These are phyloP conservation scores for Glycyrrhiza uralensis DNA, from an alignment of 306 rosid genomes.

Conservation along the genomic window DNA sequence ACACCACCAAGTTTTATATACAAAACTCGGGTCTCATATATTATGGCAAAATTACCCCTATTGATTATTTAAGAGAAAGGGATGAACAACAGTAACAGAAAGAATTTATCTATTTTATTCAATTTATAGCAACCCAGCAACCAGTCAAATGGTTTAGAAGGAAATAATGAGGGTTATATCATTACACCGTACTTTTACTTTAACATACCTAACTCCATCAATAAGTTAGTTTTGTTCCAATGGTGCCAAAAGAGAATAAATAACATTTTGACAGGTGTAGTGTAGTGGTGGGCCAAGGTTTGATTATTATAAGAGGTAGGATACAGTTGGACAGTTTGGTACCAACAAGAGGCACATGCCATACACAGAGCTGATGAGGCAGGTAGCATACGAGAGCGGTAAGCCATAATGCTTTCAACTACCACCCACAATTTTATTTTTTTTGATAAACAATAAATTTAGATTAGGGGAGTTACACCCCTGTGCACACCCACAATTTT, in stretches of 20 bases:
- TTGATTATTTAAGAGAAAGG: neutral
- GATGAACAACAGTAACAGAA: neutral
- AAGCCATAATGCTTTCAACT: conserved; percentile 48
- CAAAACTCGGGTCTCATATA: neutral
- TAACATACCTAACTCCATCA: conserved; percentile 38
- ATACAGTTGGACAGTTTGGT: conserved; percentile 51
- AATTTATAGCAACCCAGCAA: conserved; percentile 23
- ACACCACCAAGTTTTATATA: neutral
- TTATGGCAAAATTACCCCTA: neutral
- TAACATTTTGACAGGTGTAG: conserved; percentile 34
- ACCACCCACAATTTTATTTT: no score
- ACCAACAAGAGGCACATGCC: conserved; percentile 50
- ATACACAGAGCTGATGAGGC: conserved; percentile 43
- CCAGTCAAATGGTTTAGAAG: conserved; percentile 26
- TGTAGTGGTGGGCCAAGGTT: conserved; percentile 47
- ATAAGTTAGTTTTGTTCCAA: conserved; percentile 33
- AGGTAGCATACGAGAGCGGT: conserved; percentile 36
- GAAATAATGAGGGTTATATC: conserved; percentile 23
- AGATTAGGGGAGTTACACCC: no score
- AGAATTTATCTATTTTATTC: conserved; percentile 2
- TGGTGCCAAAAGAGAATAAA: conserved; percentile 39
- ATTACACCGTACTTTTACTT: neutral
- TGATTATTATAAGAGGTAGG: conserved; percentile 31
- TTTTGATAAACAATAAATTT: no score
- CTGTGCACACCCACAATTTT: no score